Conservation (phyloP, 2,329 filamentous ascomycete species). For the Periconia sp. region DNA sequence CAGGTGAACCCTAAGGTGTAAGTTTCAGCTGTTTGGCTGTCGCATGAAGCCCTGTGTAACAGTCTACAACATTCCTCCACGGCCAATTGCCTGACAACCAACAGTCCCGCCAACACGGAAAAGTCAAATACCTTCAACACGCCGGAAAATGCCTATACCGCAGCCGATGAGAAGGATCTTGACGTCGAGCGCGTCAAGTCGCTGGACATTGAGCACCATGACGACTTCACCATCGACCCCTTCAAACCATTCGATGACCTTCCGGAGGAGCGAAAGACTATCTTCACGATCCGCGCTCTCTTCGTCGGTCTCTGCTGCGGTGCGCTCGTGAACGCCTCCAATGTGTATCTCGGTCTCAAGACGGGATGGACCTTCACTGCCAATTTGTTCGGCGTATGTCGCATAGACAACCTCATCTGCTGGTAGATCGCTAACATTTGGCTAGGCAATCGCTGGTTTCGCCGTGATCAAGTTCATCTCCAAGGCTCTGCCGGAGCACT, state of each 20-base stretch:
- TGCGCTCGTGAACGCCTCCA: conserved; percentile 66
- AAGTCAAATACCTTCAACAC: conserved; percentile 46
- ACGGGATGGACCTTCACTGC: conserved; percentile 54
- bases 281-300: conserved; percentile 63
- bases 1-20: conserved; percentile 37
- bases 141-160: conserved; percentile 14
- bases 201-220: conserved; percentile 21
- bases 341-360: conserved; percentile 65
- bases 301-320: conserved; percentile 63
- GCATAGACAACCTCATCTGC: background rate
- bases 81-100: background rate
- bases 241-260: conserved; percentile 52
- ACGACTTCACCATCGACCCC: conserved; percentile 44
- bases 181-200: conserved; percentile 32
- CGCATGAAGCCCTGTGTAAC: background rate
- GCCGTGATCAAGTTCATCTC: conserved; percentile 63
- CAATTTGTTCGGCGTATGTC: conserved; percentile 29
- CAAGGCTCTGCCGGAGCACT: conserved; percentile 52
- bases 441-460: conserved; percentile 63
- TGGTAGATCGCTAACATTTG: background rate
- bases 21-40: conserved; percentile 11
- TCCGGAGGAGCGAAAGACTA: conserved; percentile 53
- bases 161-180: conserved; percentile 27
- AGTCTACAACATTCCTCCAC: background rate
- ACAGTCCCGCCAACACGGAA: conserved; percentile 39